A percentile compares a stretch with the other conserved stretches of the same genome.
These are phyloP conservation scores for Mycena alexandri DNA, from an alignment of 768 basidiomycete species.

Conservation along the genomic window DNA sequence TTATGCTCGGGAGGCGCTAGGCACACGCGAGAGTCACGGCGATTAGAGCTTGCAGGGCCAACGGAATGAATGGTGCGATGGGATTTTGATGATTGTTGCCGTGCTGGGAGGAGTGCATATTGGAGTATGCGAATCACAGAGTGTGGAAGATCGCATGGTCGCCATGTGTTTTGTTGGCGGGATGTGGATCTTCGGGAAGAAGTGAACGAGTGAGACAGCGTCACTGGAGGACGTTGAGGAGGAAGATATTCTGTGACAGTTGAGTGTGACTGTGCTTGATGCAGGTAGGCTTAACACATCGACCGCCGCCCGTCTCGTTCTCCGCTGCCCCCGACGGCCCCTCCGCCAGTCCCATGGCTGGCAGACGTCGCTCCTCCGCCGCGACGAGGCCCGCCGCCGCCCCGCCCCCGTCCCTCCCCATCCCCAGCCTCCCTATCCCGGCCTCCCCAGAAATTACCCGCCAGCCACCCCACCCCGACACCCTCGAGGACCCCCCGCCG, in stretches of 20 bases:
- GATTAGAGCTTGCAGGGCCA: too few species aligned
- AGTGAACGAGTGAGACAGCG: too few species aligned
- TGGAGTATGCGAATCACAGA: neutral
- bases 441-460: constrained; percentile 29
- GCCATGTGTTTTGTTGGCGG: neutral
- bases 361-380: constrained; percentile 77
- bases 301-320: too few species aligned
- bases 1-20: too few species aligned
- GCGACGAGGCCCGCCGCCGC: constrained; percentile 72
- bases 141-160: neutral
- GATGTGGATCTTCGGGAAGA: too few species aligned
- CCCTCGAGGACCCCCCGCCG: constrained; percentile 42
- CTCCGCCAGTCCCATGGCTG: constrained; percentile 6
- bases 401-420: constrained; percentile 81
- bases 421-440: constrained; percentile 70
- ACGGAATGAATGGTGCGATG: too few species aligned
- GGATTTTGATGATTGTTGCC: too few species aligned
- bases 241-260: too few species aligned
- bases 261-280: too few species aligned
- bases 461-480: constrained; percentile 35
- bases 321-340: neutral
- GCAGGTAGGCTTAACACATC: too few species aligned
- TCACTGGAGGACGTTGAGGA: too few species aligned
- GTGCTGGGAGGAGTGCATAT: too few species aligned
- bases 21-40: neutral